Evolutionary conservation across 2,329 filamentous ascomycete species (phyloP).

Genomic region (Botrytis tulipae): DNA sequence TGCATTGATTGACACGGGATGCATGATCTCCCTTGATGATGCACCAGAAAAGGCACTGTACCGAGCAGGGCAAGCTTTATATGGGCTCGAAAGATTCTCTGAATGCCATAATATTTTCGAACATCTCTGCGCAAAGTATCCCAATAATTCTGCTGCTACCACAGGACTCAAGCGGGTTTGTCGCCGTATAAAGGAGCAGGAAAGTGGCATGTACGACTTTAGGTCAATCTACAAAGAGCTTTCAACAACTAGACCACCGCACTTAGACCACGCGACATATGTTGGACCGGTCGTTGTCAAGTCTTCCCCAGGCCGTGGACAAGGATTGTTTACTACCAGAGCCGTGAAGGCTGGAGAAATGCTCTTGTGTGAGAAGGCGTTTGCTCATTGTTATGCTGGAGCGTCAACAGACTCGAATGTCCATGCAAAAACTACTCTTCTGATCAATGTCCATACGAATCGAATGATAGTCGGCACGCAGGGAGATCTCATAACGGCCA

Average conservation of each 20-base stretch:
- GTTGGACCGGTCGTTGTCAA: conserved; percentile 20
- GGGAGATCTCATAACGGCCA: conserved; percentile 17
- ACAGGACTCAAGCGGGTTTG: conserved; percentile 17
- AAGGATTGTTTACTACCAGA: conserved; percentile 24
- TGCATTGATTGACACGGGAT: conserved; percentile 36
- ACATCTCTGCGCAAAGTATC: conserved; percentile 19
- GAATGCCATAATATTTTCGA: conserved; percentile 21
- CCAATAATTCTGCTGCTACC: conserved; percentile 12
- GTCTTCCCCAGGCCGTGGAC: conserved; percentile 11
- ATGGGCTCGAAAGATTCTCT: conserved; percentile 19
- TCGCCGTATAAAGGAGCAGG: conserved; percentile 23
- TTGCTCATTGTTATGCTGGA: conserved; percentile 23
- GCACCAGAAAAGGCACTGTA: conserved; percentile 20
- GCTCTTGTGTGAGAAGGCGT: conserved; percentile 28
- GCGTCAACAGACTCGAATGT: neutral
- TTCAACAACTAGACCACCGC: conserved; percentile 17
- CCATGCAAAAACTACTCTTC: neutral
- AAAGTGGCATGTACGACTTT: conserved; percentile 26
- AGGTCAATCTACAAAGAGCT: conserved; percentile 23
- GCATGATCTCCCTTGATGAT: neutral
- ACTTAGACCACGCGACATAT: conserved; percentile 26
- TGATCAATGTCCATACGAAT: conserved; percentile 17
- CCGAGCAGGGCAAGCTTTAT: conserved; percentile 20
- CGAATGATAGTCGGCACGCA: conserved; percentile 19
- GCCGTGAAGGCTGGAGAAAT: conserved; percentile 25